Evolutionary conservation across 768 basidiomycete genomes (phyloP), one percentile per base, ranked within the genome.

Genomic region (Boletus rex-veris): DNA sequence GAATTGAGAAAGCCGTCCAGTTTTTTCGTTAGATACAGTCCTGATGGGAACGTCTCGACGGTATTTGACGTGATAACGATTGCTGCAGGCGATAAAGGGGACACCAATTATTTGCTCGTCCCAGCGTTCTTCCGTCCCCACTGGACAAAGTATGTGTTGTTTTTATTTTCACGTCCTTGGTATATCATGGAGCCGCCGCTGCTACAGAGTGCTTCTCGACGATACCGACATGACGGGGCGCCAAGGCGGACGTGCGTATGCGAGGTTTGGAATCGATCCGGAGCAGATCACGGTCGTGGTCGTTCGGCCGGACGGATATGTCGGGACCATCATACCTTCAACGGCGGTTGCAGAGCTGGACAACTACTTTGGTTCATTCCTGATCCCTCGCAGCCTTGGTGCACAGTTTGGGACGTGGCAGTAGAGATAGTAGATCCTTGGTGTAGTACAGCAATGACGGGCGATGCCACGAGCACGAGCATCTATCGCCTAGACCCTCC

Each of bases 361-460:
- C 24, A n/a, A 26, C 1, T 87, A 85, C 60, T 81, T 88, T 40
- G 61, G 66, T 1, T 60, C 63, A 1, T 84, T 86, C 58, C 69
- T 78, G 64, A 52, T 63, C 31, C 28, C 63, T 46, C 49, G 18
- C n/a, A 35, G 6, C 33, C 12, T 10, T 14, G 33, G 12, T 12
- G 33, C 33, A 12, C 33, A 26, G 11, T 33, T 33, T 33, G 33
- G 10, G 21, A 21, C 21, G 21, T 21, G 21, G 3, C 21, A 21
- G 21, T 21, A 21, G 14, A 28, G 26, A 8, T 2, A 1, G 26
- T 28, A 28, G 26, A 28, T 28, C 26, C 26, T 28, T 28, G 26
- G 26, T 8, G 26, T 28, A 28, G 26, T 28, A 7, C 7, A 28
- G 26, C 7, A 8, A 28, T 28, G 26, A 28, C 26, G 26, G 26